A percentile compares a stretch with the other conserved stretches of the same genome.
phyloP scores from a whole-genome alignment of 2,329 filamentous ascomycete genomes.

The Zasmidium citrigriseum region DNA sequence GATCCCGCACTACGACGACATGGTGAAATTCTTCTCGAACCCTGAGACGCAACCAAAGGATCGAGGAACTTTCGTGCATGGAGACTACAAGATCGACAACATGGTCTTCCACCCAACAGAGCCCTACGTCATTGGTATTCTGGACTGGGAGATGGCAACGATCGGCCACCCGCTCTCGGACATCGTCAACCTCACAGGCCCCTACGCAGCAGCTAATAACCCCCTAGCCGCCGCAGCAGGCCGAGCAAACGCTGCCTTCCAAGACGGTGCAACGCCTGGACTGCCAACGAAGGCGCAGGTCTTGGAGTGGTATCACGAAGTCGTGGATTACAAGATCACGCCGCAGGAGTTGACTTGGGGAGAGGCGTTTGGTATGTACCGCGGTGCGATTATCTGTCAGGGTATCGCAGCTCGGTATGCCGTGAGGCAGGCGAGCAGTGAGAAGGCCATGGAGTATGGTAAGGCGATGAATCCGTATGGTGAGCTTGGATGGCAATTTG shows the following conservation, averaged over 20 bases:
- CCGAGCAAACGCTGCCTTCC: conserved; percentile 55
- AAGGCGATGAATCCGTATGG: conserved; percentile 70
- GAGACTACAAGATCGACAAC: conserved; percentile 83
- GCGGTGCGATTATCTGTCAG: conserved; percentile 69
- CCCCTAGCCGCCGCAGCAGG: conserved; percentile 41
- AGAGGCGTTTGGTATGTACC: conserved; percentile 63
- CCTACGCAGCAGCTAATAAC: conserved; percentile 45
- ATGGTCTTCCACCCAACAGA: conserved; percentile 80
- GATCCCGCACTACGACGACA: conserved; percentile 79
- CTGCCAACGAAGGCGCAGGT: conserved; percentile 62
- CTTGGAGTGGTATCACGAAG: conserved; percentile 66
- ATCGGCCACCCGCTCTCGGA: conserved; percentile 95
- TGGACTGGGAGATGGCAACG: conserved; percentile 99
- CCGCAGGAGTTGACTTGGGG: conserved; percentile 62
- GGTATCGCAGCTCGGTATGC: conserved; percentile 91
- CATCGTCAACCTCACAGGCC: conserved; percentile 71
- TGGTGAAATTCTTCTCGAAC: conserved; percentile 76
- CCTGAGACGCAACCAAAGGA: conserved; percentile 72
- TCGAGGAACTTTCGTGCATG: conserved; percentile 78
- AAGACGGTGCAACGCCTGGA: conserved; percentile 64
- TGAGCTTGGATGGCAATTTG: conserved; percentile 74
- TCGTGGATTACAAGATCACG: conserved; percentile 69
- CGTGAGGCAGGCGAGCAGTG: conserved; percentile 83
- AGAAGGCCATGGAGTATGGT: conserved; percentile 73
- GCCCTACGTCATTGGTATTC: conserved; percentile 83